These are phyloP conservation scores for Symbiotaphrina buchneri DNA, from an alignment of 495 filamentous ascomycete species.

Conservation along the genomic window DNA sequence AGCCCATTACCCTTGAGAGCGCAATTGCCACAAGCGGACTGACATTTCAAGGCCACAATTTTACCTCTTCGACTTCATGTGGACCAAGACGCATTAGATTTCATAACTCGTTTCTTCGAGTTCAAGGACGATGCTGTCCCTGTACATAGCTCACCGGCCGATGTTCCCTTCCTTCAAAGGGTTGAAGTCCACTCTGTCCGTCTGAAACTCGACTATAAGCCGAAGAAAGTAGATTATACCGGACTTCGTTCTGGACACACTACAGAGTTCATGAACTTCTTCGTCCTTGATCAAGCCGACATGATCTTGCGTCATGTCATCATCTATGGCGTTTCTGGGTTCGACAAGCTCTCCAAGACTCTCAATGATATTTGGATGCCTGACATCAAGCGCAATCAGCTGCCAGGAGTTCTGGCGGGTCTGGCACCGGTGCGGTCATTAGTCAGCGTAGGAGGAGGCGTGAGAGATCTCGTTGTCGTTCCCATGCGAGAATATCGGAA, in stretches of 20 bases:
- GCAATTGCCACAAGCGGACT: background rate
- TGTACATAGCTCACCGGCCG: constrained; percentile 24
- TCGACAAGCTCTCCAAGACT: constrained; percentile 66
- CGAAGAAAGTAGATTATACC: constrained; percentile 85
- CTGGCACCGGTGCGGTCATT: constrained; percentile 75
- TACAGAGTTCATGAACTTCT: constrained; percentile 97
- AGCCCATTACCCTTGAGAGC: no score
- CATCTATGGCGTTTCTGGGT: constrained; percentile 75
- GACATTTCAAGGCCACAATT: constrained; percentile 33
- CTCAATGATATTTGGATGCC: constrained; percentile 97
- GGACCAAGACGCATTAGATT: constrained; percentile 95
- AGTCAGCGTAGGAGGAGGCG: constrained; percentile 72
- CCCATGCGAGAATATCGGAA: constrained; percentile 85
- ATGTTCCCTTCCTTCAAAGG: constrained; percentile 75
- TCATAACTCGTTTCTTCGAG: constrained; percentile 91
- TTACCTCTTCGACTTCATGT: constrained; percentile 84
- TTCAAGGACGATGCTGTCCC: constrained; percentile 65
- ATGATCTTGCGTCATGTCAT: constrained; percentile 77
- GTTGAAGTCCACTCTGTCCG: constrained; percentile 67
- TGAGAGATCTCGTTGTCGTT: constrained; percentile 67
- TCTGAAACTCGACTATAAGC: constrained; percentile 88
- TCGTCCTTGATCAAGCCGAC: constrained; percentile 72
- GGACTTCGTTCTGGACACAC: constrained; percentile 94
- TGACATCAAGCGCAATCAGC: constrained; percentile 74
- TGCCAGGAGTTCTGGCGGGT: constrained; percentile 72